A percentile compares a stretch with the other conserved stretches of the same genome.
Evolutionary conservation across 164 flowering plant genomes (phyloP).

Genomic region (Umbilicus rupestris): DNA sequence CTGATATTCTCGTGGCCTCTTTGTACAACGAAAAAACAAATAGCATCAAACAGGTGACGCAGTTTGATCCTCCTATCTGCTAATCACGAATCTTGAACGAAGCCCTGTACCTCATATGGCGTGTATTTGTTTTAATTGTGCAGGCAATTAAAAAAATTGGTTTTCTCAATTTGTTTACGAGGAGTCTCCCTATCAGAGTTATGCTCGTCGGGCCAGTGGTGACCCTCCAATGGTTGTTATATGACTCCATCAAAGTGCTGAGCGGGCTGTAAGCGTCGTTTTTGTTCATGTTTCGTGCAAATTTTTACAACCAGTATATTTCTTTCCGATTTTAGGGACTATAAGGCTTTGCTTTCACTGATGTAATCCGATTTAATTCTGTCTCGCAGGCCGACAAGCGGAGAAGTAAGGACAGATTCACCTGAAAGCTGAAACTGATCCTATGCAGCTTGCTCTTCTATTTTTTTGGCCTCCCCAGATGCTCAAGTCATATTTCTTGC

Average conservation of each 20-base stretch:
- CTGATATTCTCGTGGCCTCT: slow-evolving; percentile 69
- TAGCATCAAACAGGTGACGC: slow-evolving; percentile 41
- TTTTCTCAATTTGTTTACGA: slow-evolving; percentile 57
- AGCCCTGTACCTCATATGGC: background rate
- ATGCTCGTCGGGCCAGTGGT: slow-evolving; percentile 70
- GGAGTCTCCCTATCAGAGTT: slow-evolving; percentile 82
- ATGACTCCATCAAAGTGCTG: slow-evolving; percentile 68
- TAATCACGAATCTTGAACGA: background rate
- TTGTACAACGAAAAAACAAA: slow-evolving; percentile 63
- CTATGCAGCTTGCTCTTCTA: background rate
- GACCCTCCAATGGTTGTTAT: slow-evolving; percentile 80
- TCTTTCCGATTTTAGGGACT: background rate
- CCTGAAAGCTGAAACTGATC: background rate
- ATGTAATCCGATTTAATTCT: background rate
- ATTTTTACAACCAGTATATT: background rate
- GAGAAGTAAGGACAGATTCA: slow-evolving; percentile 2
- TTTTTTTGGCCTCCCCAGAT: background rate
- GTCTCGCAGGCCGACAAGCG: slow-evolving; percentile 8
- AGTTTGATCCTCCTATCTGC: background rate
- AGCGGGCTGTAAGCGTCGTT: slow-evolving; percentile 61
- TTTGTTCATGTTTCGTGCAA: no score
- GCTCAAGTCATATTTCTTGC: no score
- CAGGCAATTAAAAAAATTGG: slow-evolving; percentile 85
- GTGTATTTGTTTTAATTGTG: background rate
- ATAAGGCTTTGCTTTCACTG: background rate